phyloP scores from a whole-genome alignment of 2,329 filamentous ascomycete species.

The Botryotinia convoluta region DNA sequence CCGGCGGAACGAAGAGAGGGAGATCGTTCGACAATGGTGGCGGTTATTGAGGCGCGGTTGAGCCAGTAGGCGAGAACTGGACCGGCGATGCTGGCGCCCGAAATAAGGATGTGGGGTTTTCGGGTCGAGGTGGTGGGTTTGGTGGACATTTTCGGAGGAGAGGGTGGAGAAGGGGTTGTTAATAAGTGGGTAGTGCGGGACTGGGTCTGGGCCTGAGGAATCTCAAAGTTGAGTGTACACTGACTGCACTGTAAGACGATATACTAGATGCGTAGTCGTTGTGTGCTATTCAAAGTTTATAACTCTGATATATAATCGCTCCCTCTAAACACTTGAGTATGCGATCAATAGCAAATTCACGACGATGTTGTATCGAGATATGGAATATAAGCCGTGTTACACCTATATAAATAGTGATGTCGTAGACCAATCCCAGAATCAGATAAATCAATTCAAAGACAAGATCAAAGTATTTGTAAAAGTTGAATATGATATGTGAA shows the following conservation, averaged over 20 bases:
- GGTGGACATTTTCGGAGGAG: not conserved
- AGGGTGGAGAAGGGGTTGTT: too few species aligned
- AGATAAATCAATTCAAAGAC: not conserved
- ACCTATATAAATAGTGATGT: not conserved
- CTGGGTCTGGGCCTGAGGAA: not conserved
- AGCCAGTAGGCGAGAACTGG: conserved; percentile 51
- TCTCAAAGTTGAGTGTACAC: not conserved
- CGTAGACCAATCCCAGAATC: not conserved
- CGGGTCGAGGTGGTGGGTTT: not conserved
- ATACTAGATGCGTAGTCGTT: not conserved
- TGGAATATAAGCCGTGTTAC: not conserved
- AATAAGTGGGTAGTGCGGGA: not conserved
- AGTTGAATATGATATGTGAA: not conserved
- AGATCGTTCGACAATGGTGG: conserved; percentile 45
- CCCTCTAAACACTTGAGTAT: too few species aligned
- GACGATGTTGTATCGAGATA: not conserved
- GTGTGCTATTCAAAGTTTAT: not conserved
- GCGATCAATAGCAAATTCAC: not conserved
- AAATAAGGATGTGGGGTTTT: conserved; percentile 35
- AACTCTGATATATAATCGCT: too few species aligned
- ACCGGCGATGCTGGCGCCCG: conserved; percentile 40
- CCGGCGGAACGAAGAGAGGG: conserved; percentile 46
- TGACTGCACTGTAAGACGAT: not conserved
- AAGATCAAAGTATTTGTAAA: not conserved
- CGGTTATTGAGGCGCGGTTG: conserved; percentile 39